Conservation (phyloP, 2,329 filamentous ascomycete species). For the Didymella arachidicola region DNA sequence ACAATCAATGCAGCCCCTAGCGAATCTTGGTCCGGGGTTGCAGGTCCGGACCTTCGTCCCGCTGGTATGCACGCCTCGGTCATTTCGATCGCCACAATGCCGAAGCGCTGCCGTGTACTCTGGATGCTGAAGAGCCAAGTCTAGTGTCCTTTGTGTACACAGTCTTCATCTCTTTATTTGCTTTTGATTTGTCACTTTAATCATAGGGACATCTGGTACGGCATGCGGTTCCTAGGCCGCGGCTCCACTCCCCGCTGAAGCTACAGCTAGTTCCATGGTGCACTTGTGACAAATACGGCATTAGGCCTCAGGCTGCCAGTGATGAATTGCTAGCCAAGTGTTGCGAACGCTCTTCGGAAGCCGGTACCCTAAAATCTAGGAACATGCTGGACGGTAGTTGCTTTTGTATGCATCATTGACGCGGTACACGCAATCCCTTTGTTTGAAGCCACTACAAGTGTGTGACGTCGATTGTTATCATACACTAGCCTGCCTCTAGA, state of each 20-base stretch:
- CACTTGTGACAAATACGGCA: constrained; percentile 4
- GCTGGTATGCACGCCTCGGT: constrained; percentile 1
- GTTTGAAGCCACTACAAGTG: background rate
- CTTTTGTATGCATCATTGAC: background rate
- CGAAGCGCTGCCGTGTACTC: background rate
- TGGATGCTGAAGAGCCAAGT: background rate
- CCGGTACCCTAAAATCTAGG: background rate
- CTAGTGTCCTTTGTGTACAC: background rate
- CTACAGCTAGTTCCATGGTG: background rate
- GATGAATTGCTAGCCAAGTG: background rate
- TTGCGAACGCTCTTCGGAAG: background rate
- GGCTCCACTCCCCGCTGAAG: constrained; percentile 9
- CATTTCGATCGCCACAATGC: background rate
- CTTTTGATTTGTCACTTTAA: background rate
- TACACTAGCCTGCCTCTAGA: constrained; percentile 5
- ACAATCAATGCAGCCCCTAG: constrained; percentile 15
- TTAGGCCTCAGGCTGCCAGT: background rate
- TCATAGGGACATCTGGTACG: constrained; percentile 2
- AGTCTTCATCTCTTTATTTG: constrained; percentile 9
- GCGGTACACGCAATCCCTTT: constrained; percentile 4
- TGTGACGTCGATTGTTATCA: constrained; percentile 1
- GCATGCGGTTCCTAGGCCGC: background rate
- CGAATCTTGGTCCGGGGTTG: constrained; percentile 7
- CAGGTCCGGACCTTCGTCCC: constrained; percentile 10
- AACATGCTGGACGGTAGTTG: background rate